Evolutionary conservation across 495 filamentous ascomycete genomes (phyloP).

Genomic region (Aspergillus leporis): DNA sequence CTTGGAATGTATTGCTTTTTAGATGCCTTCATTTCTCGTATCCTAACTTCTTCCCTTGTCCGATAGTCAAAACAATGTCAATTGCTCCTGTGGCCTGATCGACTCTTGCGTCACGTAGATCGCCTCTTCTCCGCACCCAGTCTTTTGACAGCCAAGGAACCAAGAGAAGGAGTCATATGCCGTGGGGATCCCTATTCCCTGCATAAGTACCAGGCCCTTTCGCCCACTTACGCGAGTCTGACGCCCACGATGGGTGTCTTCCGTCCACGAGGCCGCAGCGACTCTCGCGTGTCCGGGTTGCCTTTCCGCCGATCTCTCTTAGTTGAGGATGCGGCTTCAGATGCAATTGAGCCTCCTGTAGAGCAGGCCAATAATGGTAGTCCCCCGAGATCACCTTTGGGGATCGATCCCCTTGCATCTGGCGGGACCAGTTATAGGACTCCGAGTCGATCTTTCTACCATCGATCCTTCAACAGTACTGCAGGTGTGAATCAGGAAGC

Average conservation of each 20-base stretch:
- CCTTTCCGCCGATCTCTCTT: slow-evolving; percentile 27
- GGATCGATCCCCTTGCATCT: slow-evolving; percentile 39
- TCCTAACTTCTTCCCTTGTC: neutral
- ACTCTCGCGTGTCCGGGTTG: slow-evolving; percentile 35
- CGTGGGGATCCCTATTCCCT: neutral
- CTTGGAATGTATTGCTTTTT: neutral
- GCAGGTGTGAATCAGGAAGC: slow-evolving; percentile 46
- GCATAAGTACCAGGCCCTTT: slow-evolving; percentile 16
- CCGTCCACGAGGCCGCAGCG: slow-evolving; percentile 37
- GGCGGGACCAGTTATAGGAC: slow-evolving; percentile 56
- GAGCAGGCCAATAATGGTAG: slow-evolving; percentile 38
- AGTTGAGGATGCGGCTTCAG: slow-evolving; percentile 25
- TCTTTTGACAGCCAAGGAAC: slow-evolving; percentile 2
- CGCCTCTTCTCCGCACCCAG: slow-evolving; percentile 11
- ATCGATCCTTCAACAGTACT: slow-evolving; percentile 66
- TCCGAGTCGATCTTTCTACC: slow-evolving; percentile 76
- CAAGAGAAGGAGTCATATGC: neutral
- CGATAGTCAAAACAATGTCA: slow-evolving; percentile 12
- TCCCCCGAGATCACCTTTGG: slow-evolving; percentile 28
- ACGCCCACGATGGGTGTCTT: slow-evolving; percentile 36
- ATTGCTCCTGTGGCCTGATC: slow-evolving; percentile 12
- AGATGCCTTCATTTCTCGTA: neutral
- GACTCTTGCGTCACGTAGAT: slow-evolving; percentile 25
- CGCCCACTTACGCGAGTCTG: neutral
- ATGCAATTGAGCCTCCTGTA: slow-evolving; percentile 25